phyloP scores from a whole-genome alignment of 2,329 filamentous ascomycete genomes.

The Ophiostoma novo-ulmi region DNA sequence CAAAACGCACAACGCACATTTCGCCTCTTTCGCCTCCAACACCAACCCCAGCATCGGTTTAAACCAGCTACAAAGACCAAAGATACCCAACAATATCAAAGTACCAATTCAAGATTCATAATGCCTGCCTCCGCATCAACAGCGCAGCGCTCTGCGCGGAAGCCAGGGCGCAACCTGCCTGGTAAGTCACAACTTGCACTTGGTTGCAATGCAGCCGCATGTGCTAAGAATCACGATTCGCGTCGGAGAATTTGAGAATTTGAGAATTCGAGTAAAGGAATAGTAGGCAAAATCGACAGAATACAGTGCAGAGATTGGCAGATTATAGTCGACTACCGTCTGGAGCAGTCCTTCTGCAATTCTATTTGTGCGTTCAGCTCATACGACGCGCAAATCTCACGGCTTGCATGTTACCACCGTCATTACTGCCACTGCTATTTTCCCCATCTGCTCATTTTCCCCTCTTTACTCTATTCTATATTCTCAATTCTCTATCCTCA shows the following conservation, averaged over 20 bases:
- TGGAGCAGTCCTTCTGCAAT: not conserved
- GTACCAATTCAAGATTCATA: not conserved
- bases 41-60: not conserved
- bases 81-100: not conserved
- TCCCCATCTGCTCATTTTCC: too few species aligned
- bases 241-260: not conserved
- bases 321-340: not conserved
- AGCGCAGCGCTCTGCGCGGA: conserved; percentile 8
- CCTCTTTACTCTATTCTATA: not conserved
- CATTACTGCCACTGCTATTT: not conserved
- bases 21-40: not conserved
- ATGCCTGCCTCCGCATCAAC: not conserved
- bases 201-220: not conserved
- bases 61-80: not conserved
- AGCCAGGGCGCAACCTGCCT: not conserved
- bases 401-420: not conserved
- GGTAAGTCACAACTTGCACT: conserved; percentile 5
- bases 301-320: not conserved
- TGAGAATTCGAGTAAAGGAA: not conserved
- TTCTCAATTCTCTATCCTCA: not conserved
- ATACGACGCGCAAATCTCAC: not conserved
- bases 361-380: not conserved
- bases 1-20: too few species aligned
- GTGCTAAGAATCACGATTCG: not conserved
- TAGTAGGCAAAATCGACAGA: not conserved